Evolutionary conservation across 1,284 basidiomycete species (phyloP).

Genomic region (Jaminaea rosea): DNA sequence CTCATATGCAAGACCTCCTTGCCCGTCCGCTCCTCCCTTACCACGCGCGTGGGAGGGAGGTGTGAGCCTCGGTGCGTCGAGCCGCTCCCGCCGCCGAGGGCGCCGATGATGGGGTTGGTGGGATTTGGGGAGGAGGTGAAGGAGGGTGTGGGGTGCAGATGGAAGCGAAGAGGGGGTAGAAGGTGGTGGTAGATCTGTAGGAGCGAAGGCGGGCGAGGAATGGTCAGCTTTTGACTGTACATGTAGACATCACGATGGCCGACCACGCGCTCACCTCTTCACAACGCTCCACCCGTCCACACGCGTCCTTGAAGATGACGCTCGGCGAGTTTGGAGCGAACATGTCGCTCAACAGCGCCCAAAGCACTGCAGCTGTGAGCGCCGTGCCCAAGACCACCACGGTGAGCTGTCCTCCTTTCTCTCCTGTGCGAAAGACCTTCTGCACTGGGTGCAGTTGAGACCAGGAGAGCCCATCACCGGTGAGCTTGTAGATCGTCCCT

Average conservation of each 20-base stretch:
- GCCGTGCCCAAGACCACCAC: slow-evolving; percentile 70
- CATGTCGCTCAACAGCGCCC: slow-evolving; percentile 75
- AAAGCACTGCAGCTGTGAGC: slow-evolving; percentile 55
- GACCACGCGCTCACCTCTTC: slow-evolving; percentile 39
- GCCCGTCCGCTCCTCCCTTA: too few species aligned
- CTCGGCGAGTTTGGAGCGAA: slow-evolving; percentile 88
- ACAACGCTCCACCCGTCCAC: slow-evolving; percentile 69
- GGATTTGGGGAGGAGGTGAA: slow-evolving; percentile 21
- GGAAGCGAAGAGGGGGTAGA: slow-evolving; percentile 33
- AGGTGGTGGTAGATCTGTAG: slow-evolving; percentile 20
- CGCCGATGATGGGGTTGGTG: too few species aligned
- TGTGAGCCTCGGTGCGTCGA: slow-evolving; percentile 11
- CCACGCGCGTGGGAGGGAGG: background rate
- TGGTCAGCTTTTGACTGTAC: background rate
- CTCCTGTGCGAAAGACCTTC: background rate
- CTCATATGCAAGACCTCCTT: too few species aligned
- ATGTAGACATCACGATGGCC: background rate
- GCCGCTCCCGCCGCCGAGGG: slow-evolving; percentile 32
- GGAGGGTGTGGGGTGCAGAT: slow-evolving; percentile 16
- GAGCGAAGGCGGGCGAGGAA: background rate
- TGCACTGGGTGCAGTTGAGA: background rate
- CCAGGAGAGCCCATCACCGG: background rate
- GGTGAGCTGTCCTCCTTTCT: slow-evolving; percentile 59
- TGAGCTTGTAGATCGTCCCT: background rate
- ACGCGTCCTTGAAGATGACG: slow-evolving; percentile 75